Evolutionary conservation across 2,329 filamentous ascomycete species (phyloP).

Genomic region (Drechslerella coelobrocha): DNA sequence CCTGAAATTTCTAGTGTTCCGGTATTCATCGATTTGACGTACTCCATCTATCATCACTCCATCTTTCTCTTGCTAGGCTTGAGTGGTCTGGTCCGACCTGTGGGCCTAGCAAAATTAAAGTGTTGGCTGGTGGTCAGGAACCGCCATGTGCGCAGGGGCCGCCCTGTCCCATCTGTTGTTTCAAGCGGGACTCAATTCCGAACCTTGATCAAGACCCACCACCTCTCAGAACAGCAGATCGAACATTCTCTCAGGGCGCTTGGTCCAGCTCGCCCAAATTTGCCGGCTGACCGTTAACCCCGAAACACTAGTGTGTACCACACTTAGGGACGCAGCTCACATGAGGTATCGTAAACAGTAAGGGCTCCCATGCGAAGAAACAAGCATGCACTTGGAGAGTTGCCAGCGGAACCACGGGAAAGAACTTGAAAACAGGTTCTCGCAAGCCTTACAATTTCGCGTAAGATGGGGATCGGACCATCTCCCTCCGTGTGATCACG

Average conservation of each 20-base stretch:
- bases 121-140: slow-evolving; percentile 34
- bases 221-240: neutral
- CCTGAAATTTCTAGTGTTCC: neutral
- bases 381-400: neutral
- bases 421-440: slow-evolving; percentile 43
- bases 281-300: slow-evolving; percentile 8
- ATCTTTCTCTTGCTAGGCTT: slow-evolving; percentile 17
- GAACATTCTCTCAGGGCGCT: neutral
- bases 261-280: neutral
- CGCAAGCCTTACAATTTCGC: slow-evolving; percentile 36
- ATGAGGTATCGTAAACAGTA: neutral
- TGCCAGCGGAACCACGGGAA: slow-evolving; percentile 46
- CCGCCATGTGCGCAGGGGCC: slow-evolving; percentile 25
- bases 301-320: slow-evolving; percentile 33
- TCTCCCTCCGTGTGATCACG: slow-evolving; percentile 33
- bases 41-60: too few species aligned
- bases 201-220: slow-evolving; percentile 32
- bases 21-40: neutral
- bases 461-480: slow-evolving; percentile 33
- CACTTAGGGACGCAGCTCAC: neutral
- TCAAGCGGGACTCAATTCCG: slow-evolving; percentile 47
- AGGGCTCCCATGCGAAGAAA: too few species aligned
- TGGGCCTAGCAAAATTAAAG: slow-evolving; percentile 15
- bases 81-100: slow-evolving; percentile 6
- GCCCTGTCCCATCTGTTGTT: slow-evolving; percentile 33